Base-by-base conservation (phyloP, 352 stramenopile species). In the Phytophthora sp. region DNA sequence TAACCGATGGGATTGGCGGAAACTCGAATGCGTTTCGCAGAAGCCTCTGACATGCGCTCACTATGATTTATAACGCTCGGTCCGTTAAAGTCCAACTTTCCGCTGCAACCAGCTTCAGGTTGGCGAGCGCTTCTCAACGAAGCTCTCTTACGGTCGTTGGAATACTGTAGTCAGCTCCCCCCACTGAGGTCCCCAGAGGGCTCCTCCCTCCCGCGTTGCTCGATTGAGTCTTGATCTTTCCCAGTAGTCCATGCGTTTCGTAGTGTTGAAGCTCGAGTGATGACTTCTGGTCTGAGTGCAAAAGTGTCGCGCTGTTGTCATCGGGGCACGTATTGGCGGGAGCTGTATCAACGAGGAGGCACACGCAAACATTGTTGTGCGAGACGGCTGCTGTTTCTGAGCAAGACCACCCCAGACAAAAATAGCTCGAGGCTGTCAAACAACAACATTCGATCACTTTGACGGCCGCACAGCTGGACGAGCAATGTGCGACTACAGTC, bases 201-300 rank as follows among this genome's bases (percentile, higher is more conserved):
- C n/a, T n/a, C n/a, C n/a, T n/a, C n/a, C n/a, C 41, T 21, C 30
- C 20, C 21, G n/a, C 23, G 56, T 54, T 71, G 56, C 39, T 71
- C 39, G 18, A 26, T 67, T 47, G 49, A 54, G 20, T 46, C 53
- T 23, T 45, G 54, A 66, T 57, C 50, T 27, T 54, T 47, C 29
- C 27, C 31, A 51, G 47, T 44, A 62, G 35, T 58, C 66, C 36
- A 52, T 56, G 41, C 62, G 62, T 56, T 68, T 74, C 55, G 55
- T 68, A 51, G 51, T 4, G 49, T 74, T 63, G 62, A 53, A 52
- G 21, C 15, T 60, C 18, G 18, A 29, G n/a, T 42, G 29, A 41
- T 35, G 29, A 57, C 44, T 21, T 42, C 23, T 38, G 12, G 12
- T 16, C 35, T 6, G 13, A 38, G 41, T 16, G 18, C 21, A 41